Evolutionary conservation across 768 basidiomycete genomes (phyloP).

Genomic region (Termitomyces sp.): DNA sequence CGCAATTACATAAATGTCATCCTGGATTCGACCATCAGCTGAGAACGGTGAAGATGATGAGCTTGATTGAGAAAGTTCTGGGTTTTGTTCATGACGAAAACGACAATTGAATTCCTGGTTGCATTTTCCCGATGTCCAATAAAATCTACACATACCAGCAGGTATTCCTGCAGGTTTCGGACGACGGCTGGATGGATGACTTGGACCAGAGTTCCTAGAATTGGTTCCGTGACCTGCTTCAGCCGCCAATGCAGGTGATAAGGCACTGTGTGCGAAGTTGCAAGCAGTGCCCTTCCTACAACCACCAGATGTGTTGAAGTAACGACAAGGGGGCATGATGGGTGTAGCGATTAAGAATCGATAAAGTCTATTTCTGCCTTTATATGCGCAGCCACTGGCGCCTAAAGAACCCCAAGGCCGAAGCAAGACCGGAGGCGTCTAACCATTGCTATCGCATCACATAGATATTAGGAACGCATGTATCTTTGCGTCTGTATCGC

Average conservation of each 20-base stretch:
- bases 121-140: slow-evolving; percentile 43
- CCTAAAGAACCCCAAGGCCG: slow-evolving; percentile 6
- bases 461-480: slow-evolving; percentile 23
- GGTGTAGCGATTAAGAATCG: slow-evolving; percentile 4
- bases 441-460: not conserved
- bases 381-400: slow-evolving; percentile 1
- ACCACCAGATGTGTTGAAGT: slow-evolving; percentile 34
- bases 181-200: slow-evolving; percentile 2
- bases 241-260: slow-evolving; percentile 1
- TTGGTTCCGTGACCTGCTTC: slow-evolving; percentile 4
- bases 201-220: not conserved
- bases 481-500: slow-evolving; percentile 37
- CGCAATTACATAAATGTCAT: slow-evolving; percentile 22
- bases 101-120: slow-evolving; percentile 38
- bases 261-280: slow-evolving; percentile 21
- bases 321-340: slow-evolving; percentile 28
- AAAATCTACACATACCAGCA: slow-evolving; percentile 37
- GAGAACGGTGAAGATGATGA: not conserved
- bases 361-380: not conserved
- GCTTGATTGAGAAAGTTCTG: not conserved
- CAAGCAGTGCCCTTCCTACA: slow-evolving; percentile 41
- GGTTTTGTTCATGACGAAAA: slow-evolving; percentile 28
- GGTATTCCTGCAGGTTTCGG: slow-evolving; percentile 16
- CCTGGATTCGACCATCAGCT: not conserved
- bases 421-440: not conserved